Evolutionary conservation across 768 basidiomycete species (phyloP), one percentile per base, ranked within the genome.

Genomic region (Lactarius indigo): DNA sequence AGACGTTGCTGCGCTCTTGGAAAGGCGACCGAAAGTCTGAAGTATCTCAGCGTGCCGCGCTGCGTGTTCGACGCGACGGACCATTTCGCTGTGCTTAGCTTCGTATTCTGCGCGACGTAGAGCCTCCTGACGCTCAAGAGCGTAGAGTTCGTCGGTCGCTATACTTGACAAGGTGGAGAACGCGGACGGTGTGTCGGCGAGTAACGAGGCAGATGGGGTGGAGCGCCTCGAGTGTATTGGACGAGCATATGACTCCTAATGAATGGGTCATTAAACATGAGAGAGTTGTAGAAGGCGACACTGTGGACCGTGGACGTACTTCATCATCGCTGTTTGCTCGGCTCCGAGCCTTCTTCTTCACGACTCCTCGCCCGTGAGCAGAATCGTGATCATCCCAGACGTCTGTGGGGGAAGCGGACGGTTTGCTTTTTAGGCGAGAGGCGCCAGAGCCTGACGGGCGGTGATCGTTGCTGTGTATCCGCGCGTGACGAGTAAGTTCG

Each of bases 401-500:
- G 31, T 69, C 68, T 15, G 57, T 59, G 28, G 61, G 42, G 20
- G 68, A 66, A 55, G 50, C 57, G 54, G 57, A 54, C n/a, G 26
- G 26, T 20, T 56, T 61, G 26, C 37, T 64, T 33, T 70, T 67
- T 54, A 50, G 52, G 41, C 65, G 64, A 20, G 62, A 28, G 4
- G 31, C 50, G 57, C 37, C 26, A 7, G 63, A 59, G 17, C 56
- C 55, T 47, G 67, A 60, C 70, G 66, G 58, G 71, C 64, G 65
- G 42, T 83, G 81, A 72, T 87, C 83, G 70, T 84, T 85, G 74
- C 86, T 87, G 78, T 99, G 96, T 71, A 98, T 99, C 57, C 96
- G 86, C 0, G 92, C 90, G 74, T 99, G 96, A 64, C 96, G 85
- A 33, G 96, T 99, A 70, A 99, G 86, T 78, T 99, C 96, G 81